Percentiles rank a stretch among this genome's conserved stretches.
Evolutionary conservation across 352 stramenopile species (phyloP).

Genomic region (Halophytophthora polymorphica): DNA sequence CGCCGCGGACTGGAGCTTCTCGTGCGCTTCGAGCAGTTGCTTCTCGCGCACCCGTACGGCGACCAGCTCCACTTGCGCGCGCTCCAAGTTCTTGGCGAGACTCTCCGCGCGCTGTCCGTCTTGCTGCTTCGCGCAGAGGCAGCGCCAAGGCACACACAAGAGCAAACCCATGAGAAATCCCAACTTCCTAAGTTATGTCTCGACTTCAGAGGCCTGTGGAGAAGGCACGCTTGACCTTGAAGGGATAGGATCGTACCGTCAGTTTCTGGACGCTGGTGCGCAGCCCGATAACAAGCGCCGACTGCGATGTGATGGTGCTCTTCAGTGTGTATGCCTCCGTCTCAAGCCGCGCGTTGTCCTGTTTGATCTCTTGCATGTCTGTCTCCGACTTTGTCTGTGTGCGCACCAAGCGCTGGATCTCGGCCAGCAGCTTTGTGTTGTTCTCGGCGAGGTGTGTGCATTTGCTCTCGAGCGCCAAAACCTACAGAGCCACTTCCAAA

Average conservation of each 20-base stretch:
- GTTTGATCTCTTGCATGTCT: slow-evolving; percentile 29
- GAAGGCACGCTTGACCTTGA: neutral
- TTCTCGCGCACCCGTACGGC: slow-evolving; percentile 47
- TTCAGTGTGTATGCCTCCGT: slow-evolving; percentile 39
- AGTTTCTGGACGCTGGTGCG: slow-evolving; percentile 50
- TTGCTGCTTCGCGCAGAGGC: slow-evolving; percentile 20
- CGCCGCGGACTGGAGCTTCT: slow-evolving; percentile 36
- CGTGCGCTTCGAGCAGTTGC: slow-evolving; percentile 43
- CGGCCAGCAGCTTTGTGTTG: slow-evolving; percentile 65
- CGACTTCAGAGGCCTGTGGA: neutral
- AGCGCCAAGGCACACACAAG: slow-evolving; percentile 2
- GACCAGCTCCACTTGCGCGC: slow-evolving; percentile 51
- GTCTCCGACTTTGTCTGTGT: slow-evolving; percentile 35
- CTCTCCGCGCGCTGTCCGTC: slow-evolving; percentile 42
- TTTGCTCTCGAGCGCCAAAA: slow-evolving; percentile 57
- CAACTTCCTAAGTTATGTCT: neutral
- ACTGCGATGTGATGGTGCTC: slow-evolving; percentile 54
- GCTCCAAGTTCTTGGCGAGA: slow-evolving; percentile 45
- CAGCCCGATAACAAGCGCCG: slow-evolving; percentile 53
- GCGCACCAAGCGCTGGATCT: slow-evolving; percentile 64
- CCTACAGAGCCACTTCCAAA: slow-evolving; percentile 20
- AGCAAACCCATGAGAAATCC: neutral
- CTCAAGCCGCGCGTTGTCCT: slow-evolving; percentile 41
- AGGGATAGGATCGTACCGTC: slow-evolving; percentile 24
- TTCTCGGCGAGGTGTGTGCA: slow-evolving; percentile 60